A percentile compares a stretch with the other conserved stretches of the same genome.
phyloP scores from a whole-genome alignment of 208 protist genomes.

The Acanthamoeba lenticulata region DNA sequence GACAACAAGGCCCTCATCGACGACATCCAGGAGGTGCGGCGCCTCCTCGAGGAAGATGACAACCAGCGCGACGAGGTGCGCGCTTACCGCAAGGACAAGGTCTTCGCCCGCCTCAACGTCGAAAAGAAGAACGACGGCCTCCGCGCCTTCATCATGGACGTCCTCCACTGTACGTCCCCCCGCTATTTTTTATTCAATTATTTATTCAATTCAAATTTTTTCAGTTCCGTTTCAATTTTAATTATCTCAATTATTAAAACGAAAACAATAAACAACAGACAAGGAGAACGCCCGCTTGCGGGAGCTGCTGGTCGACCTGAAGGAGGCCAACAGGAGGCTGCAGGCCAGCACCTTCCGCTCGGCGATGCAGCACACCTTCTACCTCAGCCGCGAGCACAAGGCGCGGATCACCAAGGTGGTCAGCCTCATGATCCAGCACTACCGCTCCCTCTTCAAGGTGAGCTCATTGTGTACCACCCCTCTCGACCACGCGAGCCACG shows the following conservation, averaged over 20 bases:
- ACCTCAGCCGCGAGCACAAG: constrained; percentile 39
- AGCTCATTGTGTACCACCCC: neutral
- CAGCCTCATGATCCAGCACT: constrained; percentile 52
- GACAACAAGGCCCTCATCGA: constrained; percentile 43
- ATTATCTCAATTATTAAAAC: neutral
- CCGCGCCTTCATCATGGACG: constrained; percentile 21
- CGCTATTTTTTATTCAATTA: neutral
- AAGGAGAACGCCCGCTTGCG: constrained; percentile 9
- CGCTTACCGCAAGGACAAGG: constrained; percentile 50
- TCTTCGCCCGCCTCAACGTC: constrained; percentile 49
- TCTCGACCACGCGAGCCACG: too few relatives aligned
- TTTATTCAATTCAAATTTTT: neutral
- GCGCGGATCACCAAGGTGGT: constrained; percentile 18
- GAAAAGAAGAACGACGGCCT: constrained; percentile 31
- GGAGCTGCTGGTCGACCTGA: constrained; percentile 20
- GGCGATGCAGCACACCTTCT: constrained; percentile 15
- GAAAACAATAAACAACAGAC: too few relatives aligned
- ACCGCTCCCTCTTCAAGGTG: constrained; percentile 31
- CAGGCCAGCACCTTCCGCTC: neutral
- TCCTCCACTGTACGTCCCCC: neutral
- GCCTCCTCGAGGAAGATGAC: constrained; percentile 28
- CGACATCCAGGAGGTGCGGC: constrained; percentile 39
- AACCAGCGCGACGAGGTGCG: constrained; percentile 53
- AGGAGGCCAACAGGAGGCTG: constrained; percentile 46
- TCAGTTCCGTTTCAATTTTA: neutral